A percentile compares a stretch with the other conserved stretches of the same genome.
Conservation (phyloP, 495 filamentous ascomycete genomes). For the Polyplosphaeria fusca region DNA sequence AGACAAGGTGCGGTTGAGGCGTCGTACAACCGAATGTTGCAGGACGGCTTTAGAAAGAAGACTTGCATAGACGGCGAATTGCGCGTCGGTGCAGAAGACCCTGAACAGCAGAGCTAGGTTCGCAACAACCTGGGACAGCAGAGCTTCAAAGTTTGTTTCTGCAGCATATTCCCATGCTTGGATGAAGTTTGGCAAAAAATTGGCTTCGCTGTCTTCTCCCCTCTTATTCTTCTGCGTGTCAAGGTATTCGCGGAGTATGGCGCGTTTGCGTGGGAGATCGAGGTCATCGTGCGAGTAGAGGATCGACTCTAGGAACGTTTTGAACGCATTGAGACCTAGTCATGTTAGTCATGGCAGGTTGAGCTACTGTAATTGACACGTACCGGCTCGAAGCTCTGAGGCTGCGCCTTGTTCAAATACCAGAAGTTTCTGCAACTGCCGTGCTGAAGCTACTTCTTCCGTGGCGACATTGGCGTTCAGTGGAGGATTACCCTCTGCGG, state of each 20-base stretch:
- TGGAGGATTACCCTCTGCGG: conserved; percentile 1
- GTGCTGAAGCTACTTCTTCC: conserved; percentile 21
- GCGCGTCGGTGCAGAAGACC: conserved; percentile 64
- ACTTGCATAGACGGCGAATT: conserved; percentile 67
- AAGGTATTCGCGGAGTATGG: conserved; percentile 70
- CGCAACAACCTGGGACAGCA: conserved; percentile 71
- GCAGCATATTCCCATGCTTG: conserved; percentile 74
- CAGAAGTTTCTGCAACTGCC: conserved; percentile 29
- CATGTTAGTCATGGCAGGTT: not conserved
- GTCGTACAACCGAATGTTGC: conserved; percentile 66
- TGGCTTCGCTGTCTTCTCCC: conserved; percentile 51
- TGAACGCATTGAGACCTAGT: conserved; percentile 71
- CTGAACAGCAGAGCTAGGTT: conserved; percentile 73
- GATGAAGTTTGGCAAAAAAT: conserved; percentile 70
- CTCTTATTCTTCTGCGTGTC: conserved; percentile 59
- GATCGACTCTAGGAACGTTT: conserved; percentile 67
- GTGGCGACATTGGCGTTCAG: not conserved
- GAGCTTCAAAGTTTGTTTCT: conserved; percentile 66
- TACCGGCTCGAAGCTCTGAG: conserved; percentile 22
- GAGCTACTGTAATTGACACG: not conserved
- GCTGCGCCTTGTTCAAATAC: conserved; percentile 28
- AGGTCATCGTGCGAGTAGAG: conserved; percentile 42
- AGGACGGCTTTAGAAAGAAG: conserved; percentile 70
- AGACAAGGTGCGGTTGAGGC: conserved; percentile 68
- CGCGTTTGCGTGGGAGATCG: conserved; percentile 32